These are phyloP conservation scores for Middelhovenomyces tepae DNA, from an alignment of 805 yeast species.

Conservation along the genomic window DNA sequence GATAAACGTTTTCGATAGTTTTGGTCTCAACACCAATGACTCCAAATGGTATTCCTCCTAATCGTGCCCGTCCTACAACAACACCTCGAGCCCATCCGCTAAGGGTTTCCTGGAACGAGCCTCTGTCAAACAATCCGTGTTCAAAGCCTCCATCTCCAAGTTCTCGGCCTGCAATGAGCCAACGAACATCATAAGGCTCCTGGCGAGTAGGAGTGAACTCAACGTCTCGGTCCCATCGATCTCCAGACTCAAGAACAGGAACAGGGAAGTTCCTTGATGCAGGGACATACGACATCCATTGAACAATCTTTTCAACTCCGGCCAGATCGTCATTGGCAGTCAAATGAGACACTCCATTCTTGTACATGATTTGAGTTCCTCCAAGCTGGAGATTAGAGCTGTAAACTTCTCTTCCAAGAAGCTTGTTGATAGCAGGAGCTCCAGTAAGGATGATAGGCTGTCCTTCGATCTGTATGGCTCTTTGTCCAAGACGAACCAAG, in stretches of 20 bases:
- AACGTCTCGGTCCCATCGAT: slow-evolving; percentile 89
- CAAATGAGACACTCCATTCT: slow-evolving; percentile 95
- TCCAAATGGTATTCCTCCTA: slow-evolving; percentile 99
- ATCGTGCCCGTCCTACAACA: slow-evolving; percentile 96
- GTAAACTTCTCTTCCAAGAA: slow-evolving; percentile 94
- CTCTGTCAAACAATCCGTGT: slow-evolving; percentile 83
- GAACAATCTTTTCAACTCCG: slow-evolving; percentile 89
- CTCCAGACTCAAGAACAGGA: slow-evolving; percentile 71
- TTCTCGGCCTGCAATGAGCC: slow-evolving; percentile 83
- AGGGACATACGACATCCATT: slow-evolving; percentile 94
- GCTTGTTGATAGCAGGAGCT: slow-evolving; percentile 97
- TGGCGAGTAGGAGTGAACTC: slow-evolving; percentile 66
- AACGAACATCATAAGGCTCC: slow-evolving; percentile 82
- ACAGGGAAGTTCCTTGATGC: slow-evolving; percentile 83
- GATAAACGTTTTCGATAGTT: slow-evolving; percentile 77
- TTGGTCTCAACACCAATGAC: slow-evolving; percentile 94
- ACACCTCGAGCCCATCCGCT: slow-evolving; percentile 99
- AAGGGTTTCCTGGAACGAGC: slow-evolving; percentile 90
- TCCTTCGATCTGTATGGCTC: slow-evolving; percentile 98
- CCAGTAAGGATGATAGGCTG: slow-evolving; percentile 98
- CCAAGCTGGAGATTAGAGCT: slow-evolving; percentile 95
- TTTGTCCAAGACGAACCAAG: slow-evolving; percentile 94
- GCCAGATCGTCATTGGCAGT: slow-evolving; percentile 96
- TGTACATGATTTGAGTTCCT: slow-evolving; percentile 98
- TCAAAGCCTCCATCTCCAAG: slow-evolving; percentile 63